Evolutionary conservation across 2,329 filamentous ascomycete genomes (phyloP).

Genomic region (Pochonia chlamydosporia): DNA sequence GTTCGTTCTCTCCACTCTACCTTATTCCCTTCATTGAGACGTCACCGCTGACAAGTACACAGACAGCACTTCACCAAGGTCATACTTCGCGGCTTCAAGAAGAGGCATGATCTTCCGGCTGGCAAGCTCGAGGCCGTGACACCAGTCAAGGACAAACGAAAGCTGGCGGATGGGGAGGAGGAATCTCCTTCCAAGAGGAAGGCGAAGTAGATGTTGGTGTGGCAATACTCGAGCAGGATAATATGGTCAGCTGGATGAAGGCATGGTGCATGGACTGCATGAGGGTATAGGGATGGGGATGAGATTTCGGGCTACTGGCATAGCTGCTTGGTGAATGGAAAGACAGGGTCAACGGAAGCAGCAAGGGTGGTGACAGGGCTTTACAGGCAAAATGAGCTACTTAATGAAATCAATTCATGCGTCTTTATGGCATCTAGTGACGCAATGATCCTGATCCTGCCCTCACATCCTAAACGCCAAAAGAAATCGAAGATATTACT

Average conservation of each 20-base stretch:
- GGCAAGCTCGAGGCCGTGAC: conserved; percentile 6
- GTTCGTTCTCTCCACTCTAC: conserved; percentile 21
- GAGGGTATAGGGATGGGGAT: too few species aligned
- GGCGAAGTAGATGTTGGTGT: neutral
- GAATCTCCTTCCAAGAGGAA: neutral
- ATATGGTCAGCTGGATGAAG: too few species aligned
- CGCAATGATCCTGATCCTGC: neutral
- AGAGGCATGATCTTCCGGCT: conserved; percentile 16
- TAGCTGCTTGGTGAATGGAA: too few species aligned
- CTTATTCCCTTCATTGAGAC: neutral
- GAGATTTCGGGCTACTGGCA: too few species aligned
- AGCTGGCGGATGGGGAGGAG: neutral
- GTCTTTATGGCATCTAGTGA: neutral
- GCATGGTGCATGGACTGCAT: too few species aligned
- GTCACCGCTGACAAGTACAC: neutral
- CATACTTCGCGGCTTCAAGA: conserved; percentile 29
- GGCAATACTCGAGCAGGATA: too few species aligned
- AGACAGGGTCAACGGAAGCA: too few species aligned
- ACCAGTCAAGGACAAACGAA: conserved; percentile 10
- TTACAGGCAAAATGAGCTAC: neutral
- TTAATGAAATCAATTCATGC: neutral
- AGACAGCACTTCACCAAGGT: conserved; percentile 35
- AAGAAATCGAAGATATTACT: conserved; percentile 9
- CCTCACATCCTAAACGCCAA: conserved; percentile 17
- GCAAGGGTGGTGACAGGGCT: too few species aligned